Evolutionary conservation across 345 rosid genomes (phyloP).

Genomic region (Gossypium arboreum): DNA sequence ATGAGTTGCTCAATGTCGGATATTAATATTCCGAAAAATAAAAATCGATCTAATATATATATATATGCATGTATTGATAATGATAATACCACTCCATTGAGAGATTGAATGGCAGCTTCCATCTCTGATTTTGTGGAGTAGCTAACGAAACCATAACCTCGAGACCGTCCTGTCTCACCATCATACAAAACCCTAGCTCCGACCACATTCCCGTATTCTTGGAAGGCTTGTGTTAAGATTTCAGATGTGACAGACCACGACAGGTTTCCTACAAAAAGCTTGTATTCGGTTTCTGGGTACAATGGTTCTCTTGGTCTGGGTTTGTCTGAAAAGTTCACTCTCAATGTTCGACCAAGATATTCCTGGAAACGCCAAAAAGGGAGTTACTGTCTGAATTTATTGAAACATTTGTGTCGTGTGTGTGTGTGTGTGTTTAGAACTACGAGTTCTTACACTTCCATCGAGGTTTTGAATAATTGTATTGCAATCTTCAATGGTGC

Average conservation of each 20-base stretch:
- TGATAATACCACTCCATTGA: conserved; percentile 50
- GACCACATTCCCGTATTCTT: conserved; percentile 67
- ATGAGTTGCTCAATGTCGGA: not conserved
- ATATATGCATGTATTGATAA: too few relatives aligned
- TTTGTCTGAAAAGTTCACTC: conserved; percentile 77
- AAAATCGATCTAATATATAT: not conserved
- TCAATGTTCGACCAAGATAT: conserved; percentile 56
- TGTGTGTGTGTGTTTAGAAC: not conserved
- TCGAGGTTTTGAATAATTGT: conserved; percentile 68
- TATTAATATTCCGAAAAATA: too few relatives aligned
- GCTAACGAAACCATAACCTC: conserved; percentile 81
- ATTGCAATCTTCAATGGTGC: conserved; percentile 72
- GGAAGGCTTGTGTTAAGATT: conserved; percentile 59
- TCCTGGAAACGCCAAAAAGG: conserved; percentile 35
- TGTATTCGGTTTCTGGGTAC: conserved; percentile 80
- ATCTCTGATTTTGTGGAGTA: conserved; percentile 59
- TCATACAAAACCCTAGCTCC: conserved; percentile 84
- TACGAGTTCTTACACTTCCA: conserved; percentile 64
- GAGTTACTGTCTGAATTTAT: not conserved
- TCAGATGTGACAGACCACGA: conserved; percentile 85
- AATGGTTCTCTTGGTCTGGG: conserved; percentile 60
- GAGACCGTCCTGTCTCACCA: conserved; percentile 81
- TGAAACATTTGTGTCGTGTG: not conserved
- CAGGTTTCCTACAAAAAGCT: conserved; percentile 79
- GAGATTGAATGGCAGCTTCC: conserved; percentile 72